Base-by-base conservation (phyloP, 192 early-diverging fungal species). In the Geranomyces variabilis region DNA sequence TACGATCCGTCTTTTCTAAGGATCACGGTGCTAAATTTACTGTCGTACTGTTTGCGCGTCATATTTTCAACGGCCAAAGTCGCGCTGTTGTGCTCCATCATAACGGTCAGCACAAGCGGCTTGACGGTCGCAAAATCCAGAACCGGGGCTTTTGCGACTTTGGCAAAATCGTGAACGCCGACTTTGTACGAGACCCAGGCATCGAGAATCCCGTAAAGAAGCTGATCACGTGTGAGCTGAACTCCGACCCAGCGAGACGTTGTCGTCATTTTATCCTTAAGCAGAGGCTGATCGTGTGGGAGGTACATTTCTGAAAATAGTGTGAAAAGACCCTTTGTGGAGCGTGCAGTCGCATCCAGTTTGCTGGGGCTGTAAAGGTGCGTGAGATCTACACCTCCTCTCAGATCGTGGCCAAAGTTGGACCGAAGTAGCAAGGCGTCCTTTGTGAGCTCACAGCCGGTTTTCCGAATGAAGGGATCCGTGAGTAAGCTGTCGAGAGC, bases 111-210 rank as follows among this genome's bases (percentile, higher is more conserved):
- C 49, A 30, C 51, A 41, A 68, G 13, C 12, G 33, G 0, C 15
- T 5, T 47, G 49, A 56, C 19, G 5, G 4, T 56, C 66, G 48
- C 28, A 8, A 68, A 56, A 22, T 68, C 66, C 10, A 68, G 51
- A 15, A 56, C 66, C 3, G 15, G 0, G 19, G 66, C 66, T 7
- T 26, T 28, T 8, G 3, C 29, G 15, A 56, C 30, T 30, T 68
- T 68, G 22, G 24, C 8, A 13, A 30, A 29, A 48, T 68, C 46
- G 66, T 68, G 49, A 49, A 30, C 22, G 30, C 66, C 66, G 22
- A 68, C 66, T 22, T 68, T 68, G 66, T 68, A 68, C 10, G 66
- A 68, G 17, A 68, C 49, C 66, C 66, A 68, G 0, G 66, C 66
- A 5, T 68, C 66, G 9, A 68, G 7, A 15, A 56, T 29, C 8